Percentiles rank a stretch among this genome's conserved stretches.
Conservation (phyloP, 805 yeast species). For the Sungouiella blattae region DNA sequence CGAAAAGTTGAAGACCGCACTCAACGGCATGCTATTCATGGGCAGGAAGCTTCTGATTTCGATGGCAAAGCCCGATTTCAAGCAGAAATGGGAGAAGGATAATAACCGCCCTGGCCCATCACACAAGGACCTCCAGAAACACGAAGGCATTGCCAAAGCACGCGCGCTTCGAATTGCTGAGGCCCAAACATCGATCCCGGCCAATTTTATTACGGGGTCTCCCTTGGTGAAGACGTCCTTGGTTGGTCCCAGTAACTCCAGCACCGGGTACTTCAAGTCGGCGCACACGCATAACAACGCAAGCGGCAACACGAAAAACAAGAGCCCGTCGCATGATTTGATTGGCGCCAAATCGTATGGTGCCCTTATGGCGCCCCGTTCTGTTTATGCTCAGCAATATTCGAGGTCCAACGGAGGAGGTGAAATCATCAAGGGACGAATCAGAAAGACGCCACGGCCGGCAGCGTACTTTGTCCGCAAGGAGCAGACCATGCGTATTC, state of each 20-base stretch:
- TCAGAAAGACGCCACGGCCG: slow-evolving; percentile 54
- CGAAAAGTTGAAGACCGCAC: slow-evolving; percentile 48
- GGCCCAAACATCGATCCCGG: slow-evolving; percentile 22
- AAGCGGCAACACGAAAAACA: slow-evolving; percentile 34
- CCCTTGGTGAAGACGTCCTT: slow-evolving; percentile 11
- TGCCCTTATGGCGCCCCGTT: slow-evolving; percentile 28
- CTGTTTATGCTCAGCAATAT: slow-evolving; percentile 19
- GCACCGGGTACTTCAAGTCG: slow-evolving; percentile 29
- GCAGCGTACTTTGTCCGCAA: slow-evolving; percentile 32
- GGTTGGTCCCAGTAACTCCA: slow-evolving; percentile 13
- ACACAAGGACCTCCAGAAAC: slow-evolving; percentile 21
- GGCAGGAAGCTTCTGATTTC: slow-evolving; percentile 64
- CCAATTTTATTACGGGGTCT: slow-evolving; percentile 21
- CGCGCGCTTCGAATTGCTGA: slow-evolving; percentile 44
- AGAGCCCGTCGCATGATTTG: slow-evolving; percentile 28
- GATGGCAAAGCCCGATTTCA: slow-evolving; percentile 56
- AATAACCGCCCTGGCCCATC: slow-evolving; percentile 36
- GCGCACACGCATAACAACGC: slow-evolving; percentile 30
- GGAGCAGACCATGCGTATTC: slow-evolving; percentile 62
- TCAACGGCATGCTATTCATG: slow-evolving; percentile 73
- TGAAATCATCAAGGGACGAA: slow-evolving; percentile 54
- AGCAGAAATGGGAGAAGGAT: slow-evolving; percentile 45
- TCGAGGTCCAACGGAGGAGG: slow-evolving; percentile 33
- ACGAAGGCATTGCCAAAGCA: slow-evolving; percentile 29
- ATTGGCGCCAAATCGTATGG: slow-evolving; percentile 36